These are phyloP conservation scores for Tilletia indica DNA, from an alignment of 1,284 basidiomycete species.

Conservation along the genomic window DNA sequence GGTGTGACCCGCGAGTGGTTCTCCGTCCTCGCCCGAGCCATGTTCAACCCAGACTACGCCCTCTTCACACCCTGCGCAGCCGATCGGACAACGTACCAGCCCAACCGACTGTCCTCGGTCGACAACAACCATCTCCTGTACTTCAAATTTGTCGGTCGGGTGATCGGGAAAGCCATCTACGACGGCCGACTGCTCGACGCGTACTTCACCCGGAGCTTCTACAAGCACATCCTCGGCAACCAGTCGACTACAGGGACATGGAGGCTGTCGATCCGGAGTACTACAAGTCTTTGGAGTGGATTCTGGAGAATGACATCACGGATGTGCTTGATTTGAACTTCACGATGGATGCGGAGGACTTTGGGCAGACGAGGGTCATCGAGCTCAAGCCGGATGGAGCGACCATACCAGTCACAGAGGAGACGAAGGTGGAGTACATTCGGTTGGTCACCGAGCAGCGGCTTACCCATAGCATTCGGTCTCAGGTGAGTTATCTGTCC, in stretches of 20 bases:
- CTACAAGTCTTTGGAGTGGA: constrained; percentile 70
- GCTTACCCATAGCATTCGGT: constrained; percentile 87
- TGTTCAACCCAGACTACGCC: constrained; percentile 99
- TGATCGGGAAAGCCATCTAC: constrained; percentile 91
- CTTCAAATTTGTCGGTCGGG: constrained; percentile 97
- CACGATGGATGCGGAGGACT: constrained; percentile 82
- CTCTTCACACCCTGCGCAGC: constrained; percentile 87
- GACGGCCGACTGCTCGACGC: constrained; percentile 94
- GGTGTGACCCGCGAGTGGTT: constrained; percentile 99
- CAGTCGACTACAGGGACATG: constrained; percentile 52
- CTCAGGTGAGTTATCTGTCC: constrained; percentile 67
- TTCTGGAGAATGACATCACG: constrained; percentile 64
- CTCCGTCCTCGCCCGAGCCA: constrained; percentile 93
- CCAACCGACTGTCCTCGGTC: constrained; percentile 79
- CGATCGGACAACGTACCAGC: constrained; percentile 89
- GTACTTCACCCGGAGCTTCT: constrained; percentile 73
- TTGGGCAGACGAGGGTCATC: constrained; percentile 51
- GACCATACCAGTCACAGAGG: constrained; percentile 62
- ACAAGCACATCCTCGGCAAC: constrained; percentile 54
- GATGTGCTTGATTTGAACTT: constrained; percentile 75
- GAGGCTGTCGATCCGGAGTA: constrained; percentile 64
- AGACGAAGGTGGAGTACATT: constrained; percentile 95
- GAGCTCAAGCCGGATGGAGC: constrained; percentile 50
- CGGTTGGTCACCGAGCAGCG: constrained; percentile 86
- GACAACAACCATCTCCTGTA: constrained; percentile 93